Evolutionary conservation across 176 grass and related monocot species (phyloP).

Genomic region (Typha latifolia): DNA sequence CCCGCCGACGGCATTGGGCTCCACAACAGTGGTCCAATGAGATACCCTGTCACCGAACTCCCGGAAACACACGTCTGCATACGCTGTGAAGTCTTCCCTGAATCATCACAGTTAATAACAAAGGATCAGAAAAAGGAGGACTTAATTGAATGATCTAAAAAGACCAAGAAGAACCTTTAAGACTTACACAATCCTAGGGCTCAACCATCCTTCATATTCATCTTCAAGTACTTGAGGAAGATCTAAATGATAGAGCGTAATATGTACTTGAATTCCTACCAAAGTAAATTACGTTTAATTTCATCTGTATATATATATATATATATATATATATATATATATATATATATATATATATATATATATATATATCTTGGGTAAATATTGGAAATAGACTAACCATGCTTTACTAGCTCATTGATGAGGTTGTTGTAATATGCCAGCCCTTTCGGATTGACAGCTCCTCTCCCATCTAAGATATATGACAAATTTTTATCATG

Average conservation of each 20-base stretch:
- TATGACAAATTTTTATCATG: conserved; percentile 2
- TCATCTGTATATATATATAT: too few species aligned
- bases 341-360: background rate
- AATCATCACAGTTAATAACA: too few species aligned
- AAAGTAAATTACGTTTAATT: background rate
- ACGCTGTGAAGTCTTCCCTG: conserved; percentile 47
- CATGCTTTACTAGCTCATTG: conserved; percentile 40
- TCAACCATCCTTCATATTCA: conserved; percentile 65
- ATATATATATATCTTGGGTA: background rate
- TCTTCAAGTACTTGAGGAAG: conserved; percentile 55
- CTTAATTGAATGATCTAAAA: background rate
- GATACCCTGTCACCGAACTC: conserved; percentile 40
- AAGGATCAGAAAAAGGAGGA: background rate
- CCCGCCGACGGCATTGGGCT: conserved; percentile 16
- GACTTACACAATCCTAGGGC: conserved; percentile 42
- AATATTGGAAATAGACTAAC: conserved; percentile 15
- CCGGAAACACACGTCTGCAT: conserved; percentile 40
- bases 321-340: too few species aligned
- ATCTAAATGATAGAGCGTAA: conserved; percentile 60
- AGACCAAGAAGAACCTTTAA: background rate
- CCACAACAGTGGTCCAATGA: conserved; percentile 33
- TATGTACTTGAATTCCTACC: conserved; percentile 59
- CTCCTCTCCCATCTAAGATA: conserved; percentile 48
- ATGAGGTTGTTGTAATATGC: conserved; percentile 61
- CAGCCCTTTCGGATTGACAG: conserved; percentile 50